Conservation (phyloP, 208 protist genomes). For the Crithidia sp. region DNA sequence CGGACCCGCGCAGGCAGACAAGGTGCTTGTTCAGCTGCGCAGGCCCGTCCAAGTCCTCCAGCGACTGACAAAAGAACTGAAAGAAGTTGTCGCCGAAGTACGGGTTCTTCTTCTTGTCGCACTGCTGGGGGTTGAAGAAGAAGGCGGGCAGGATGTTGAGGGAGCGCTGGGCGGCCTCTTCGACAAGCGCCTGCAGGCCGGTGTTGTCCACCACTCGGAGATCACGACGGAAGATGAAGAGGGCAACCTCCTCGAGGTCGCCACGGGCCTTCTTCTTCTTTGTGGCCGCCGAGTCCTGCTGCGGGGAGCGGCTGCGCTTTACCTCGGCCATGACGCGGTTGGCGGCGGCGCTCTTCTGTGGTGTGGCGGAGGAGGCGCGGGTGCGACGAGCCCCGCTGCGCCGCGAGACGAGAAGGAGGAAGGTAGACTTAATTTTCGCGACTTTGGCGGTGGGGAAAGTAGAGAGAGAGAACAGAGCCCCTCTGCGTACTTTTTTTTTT, state of each 20-base stretch:
- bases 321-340: slow-evolving; percentile 6
- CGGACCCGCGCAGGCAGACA: slow-evolving; percentile 66
- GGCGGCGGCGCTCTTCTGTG: background rate
- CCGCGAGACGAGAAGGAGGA: slow-evolving; percentile 24
- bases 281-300: background rate
- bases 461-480: background rate
- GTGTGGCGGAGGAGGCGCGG: background rate
- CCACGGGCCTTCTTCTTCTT: slow-evolving; percentile 18
- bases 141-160: slow-evolving; percentile 65
- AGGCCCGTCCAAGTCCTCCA: slow-evolving; percentile 56
- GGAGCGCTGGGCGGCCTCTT: slow-evolving; percentile 26
- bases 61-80: slow-evolving; percentile 71
- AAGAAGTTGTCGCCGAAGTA: slow-evolving; percentile 79
- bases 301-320: slow-evolving; percentile 29
- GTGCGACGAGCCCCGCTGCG: slow-evolving; percentile 8
- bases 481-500: background rate
- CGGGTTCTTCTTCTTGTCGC: slow-evolving; percentile 54
- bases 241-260: slow-evolving; percentile 40
- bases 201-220: slow-evolving; percentile 76
- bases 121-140: slow-evolving; percentile 81
- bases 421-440: slow-evolving; percentile 15
- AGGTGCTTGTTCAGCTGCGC: slow-evolving; percentile 60
- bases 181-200: slow-evolving; percentile 46
- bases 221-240: slow-evolving; percentile 79
- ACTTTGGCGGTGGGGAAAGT: background rate